Evolutionary conservation across 2,329 filamentous ascomycete genomes (phyloP).

Genomic region (Pyricularia sp.): DNA sequence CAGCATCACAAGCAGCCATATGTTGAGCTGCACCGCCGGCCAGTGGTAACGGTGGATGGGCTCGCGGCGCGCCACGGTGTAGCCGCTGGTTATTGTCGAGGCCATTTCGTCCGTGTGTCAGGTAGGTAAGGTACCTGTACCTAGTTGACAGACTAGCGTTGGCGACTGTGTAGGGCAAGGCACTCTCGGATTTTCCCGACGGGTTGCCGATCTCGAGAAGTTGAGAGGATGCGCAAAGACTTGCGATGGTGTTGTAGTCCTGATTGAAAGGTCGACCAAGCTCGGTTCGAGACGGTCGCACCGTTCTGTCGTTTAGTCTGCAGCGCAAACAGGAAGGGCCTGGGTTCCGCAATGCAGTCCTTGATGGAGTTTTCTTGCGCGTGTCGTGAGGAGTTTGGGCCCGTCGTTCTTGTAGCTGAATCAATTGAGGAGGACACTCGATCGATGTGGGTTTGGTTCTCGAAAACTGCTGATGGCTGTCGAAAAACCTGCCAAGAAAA

Average conservation of each 20-base stretch:
- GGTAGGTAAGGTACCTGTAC: too few relatives aligned
- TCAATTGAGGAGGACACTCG: not conserved
- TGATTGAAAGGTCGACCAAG: not conserved
- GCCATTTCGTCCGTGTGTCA: conserved; percentile 13
- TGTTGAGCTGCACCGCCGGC: conserved; percentile 57
- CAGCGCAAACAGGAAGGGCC: not conserved
- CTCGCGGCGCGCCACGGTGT: conserved; percentile 32
- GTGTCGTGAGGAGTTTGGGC: not conserved
- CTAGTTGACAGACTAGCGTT: too few relatives aligned
- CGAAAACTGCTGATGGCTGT: not conserved
- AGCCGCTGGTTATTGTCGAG: conserved; percentile 29
- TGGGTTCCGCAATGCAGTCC: not conserved
- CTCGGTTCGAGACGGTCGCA: not conserved
- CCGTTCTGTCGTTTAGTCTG: not conserved
- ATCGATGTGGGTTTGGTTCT: not conserved
- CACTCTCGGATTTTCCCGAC: not conserved
- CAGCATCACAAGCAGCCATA: conserved; percentile 60
- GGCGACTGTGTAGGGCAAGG: too few relatives aligned
- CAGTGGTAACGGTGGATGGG: conserved; percentile 55
- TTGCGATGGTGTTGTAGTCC: not conserved
- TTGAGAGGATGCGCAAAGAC: not conserved
- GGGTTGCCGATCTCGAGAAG: too few relatives aligned
- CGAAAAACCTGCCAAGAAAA: not conserved
- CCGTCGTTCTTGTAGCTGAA: not conserved
- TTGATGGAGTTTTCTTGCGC: not conserved